A percentile compares a stretch with the other conserved stretches of the same genome.
phyloP scores from a whole-genome alignment of 176 grass and related monocot species.

The Rhynchospora tenuis region DNA sequence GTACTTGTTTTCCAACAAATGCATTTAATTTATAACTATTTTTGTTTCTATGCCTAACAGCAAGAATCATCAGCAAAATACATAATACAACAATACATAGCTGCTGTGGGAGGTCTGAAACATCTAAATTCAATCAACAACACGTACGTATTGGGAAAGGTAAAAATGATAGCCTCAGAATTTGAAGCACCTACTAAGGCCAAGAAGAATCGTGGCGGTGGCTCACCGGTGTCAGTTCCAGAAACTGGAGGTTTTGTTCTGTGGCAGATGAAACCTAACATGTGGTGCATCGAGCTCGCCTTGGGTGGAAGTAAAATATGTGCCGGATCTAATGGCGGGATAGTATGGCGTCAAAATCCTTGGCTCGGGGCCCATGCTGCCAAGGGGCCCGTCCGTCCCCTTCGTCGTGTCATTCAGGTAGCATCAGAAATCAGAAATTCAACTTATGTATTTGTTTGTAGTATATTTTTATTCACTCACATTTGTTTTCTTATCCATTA shows the following conservation, averaged over 20 bases:
- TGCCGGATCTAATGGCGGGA: slow-evolving; percentile 77
- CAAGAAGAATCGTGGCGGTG: slow-evolving; percentile 58
- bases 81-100: slow-evolving; percentile 91
- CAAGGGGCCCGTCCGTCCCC: slow-evolving; percentile 73
- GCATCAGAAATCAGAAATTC: background rate
- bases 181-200: slow-evolving; percentile 67
- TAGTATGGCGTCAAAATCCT: slow-evolving; percentile 92
- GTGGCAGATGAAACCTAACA: slow-evolving; percentile 84
- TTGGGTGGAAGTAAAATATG: slow-evolving; percentile 84
- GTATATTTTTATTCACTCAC: background rate
- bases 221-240: slow-evolving; percentile 33
- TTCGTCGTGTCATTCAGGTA: slow-evolving; percentile 90
- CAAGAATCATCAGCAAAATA: slow-evolving; percentile 85
- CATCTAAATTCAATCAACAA: slow-evolving; percentile 64
- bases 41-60: slow-evolving; percentile 20
- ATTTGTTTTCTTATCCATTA: background rate
- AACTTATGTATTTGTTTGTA: background rate
- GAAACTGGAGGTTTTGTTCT: slow-evolving; percentile 90
- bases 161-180: slow-evolving; percentile 81
- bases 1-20: background rate
- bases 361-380: slow-evolving; percentile 94
- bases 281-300: slow-evolving; percentile 97
- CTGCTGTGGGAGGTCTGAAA: slow-evolving; percentile 59
- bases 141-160: slow-evolving; percentile 84
- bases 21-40: background rate